Conservation (phyloP, 768 basidiomycete genomes). For the Lentinula raphanica region DNA sequence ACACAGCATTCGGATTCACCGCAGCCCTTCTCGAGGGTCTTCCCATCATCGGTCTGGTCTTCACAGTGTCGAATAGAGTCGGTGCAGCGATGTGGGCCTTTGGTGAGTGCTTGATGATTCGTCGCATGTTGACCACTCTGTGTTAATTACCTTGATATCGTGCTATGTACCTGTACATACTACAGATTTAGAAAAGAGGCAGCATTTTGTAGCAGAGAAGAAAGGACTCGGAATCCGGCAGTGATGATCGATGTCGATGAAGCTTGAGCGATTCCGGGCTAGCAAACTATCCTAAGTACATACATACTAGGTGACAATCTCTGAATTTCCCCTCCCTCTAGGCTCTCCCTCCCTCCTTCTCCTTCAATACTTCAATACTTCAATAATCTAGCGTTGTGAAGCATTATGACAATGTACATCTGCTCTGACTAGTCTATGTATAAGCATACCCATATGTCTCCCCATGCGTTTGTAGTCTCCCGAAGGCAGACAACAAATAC, state of each 20-base stretch:
- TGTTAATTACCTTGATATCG: not conserved
- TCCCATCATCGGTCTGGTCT: constrained; percentile 76
- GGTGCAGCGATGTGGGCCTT: constrained; percentile 95
- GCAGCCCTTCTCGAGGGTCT: constrained; percentile 79
- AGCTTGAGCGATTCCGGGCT: not conserved
- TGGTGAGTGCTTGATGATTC: constrained; percentile 36
- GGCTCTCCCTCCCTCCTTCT: no score
- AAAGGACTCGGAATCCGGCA: not conserved
- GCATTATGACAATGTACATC: no score
- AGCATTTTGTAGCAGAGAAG: constrained; percentile 28
- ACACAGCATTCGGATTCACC: constrained; percentile 75
- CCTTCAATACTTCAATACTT: no score
- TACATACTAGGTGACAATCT: no score
- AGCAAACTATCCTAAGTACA: no score
- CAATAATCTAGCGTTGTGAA: no score
- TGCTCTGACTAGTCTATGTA: no score
- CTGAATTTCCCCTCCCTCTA: no score
- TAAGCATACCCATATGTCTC: no score
- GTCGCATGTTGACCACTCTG: not conserved
- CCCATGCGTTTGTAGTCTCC: no score
- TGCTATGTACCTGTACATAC: no score
- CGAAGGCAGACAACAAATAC: no score
- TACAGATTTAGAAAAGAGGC: constrained; percentile 65
- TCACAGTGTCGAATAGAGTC: constrained; percentile 81
- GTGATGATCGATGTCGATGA: not conserved